These are phyloP conservation scores for Colletotrichum kahawae DNA, from an alignment of 2,329 filamentous ascomycete species.

Conservation along the genomic window DNA sequence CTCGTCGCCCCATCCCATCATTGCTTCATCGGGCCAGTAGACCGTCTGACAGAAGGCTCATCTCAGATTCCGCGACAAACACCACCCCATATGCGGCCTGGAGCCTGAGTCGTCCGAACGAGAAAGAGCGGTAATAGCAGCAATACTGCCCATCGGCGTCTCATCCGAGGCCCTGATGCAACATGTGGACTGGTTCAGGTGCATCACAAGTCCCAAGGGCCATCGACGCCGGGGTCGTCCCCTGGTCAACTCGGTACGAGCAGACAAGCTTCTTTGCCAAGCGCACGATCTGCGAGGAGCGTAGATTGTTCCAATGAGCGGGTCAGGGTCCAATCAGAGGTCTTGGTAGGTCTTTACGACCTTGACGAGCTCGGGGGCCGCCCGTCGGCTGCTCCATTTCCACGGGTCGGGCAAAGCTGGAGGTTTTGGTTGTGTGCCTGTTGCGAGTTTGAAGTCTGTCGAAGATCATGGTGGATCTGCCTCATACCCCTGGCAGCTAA, in stretches of 20 bases:
- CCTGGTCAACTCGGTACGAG: neutral
- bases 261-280: conserved; percentile 23
- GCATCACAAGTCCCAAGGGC: neutral
- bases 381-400: neutral
- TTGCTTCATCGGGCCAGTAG: neutral
- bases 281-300: conserved; percentile 5
- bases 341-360: neutral
- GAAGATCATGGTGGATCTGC: conserved; percentile 22
- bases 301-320: neutral
- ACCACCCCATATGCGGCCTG: neutral
- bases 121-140: neutral
- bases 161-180: conserved; percentile 16
- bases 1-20: neutral
- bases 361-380: neutral
- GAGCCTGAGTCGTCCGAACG: conserved; percentile 5
- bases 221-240: neutral
- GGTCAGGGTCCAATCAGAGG: neutral
- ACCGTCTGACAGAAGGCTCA: neutral
- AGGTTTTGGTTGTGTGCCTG: neutral
- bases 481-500: conserved; percentile 17
- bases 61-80: neutral
- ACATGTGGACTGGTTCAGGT: neutral
- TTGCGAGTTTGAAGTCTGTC: conserved; percentile 22
- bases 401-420: neutral
- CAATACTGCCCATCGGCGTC: conserved; percentile 3